phyloP scores from a whole-genome alignment of 2,329 filamentous ascomycete species.

The Colletotrichum tropicale region DNA sequence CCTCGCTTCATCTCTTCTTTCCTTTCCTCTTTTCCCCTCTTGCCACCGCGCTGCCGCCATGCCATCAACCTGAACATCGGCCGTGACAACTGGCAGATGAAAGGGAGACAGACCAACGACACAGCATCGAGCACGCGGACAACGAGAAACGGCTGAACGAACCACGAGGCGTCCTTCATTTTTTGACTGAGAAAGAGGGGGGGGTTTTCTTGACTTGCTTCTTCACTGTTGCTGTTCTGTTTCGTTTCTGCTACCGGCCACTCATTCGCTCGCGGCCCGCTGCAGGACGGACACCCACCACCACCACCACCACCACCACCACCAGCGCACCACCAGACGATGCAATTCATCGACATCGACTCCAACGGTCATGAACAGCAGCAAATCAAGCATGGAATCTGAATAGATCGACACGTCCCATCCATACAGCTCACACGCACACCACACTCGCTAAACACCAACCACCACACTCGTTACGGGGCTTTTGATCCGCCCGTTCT shows the following conservation, averaged over 20 bases:
- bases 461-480: conserved; percentile 11
- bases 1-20: not conserved
- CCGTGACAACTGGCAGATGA: conserved; percentile 20
- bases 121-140: conserved; percentile 1
- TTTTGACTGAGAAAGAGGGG: not conserved
- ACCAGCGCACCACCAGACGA: not conserved
- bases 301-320: not conserved
- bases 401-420: conserved; percentile 14
- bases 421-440: not conserved
- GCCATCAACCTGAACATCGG: conserved; percentile 23
- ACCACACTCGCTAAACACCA: not conserved
- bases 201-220: not conserved
- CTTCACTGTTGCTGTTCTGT: not conserved
- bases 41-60: conserved; percentile 27
- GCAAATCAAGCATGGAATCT: conserved; percentile 19
- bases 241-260: not conserved
- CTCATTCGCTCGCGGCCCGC: not conserved
- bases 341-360: conserved; percentile 12
- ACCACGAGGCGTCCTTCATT: not conserved
- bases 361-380: not conserved
- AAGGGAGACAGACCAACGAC: conserved; percentile 20
- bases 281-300: not conserved
- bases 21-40: not conserved
- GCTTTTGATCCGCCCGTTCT: conserved; percentile 6
- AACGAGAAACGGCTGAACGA: conserved; percentile 18